Evolutionary conservation across 2,329 filamentous ascomycete species (phyloP).

Genomic region (Aspergillus hortae): DNA sequence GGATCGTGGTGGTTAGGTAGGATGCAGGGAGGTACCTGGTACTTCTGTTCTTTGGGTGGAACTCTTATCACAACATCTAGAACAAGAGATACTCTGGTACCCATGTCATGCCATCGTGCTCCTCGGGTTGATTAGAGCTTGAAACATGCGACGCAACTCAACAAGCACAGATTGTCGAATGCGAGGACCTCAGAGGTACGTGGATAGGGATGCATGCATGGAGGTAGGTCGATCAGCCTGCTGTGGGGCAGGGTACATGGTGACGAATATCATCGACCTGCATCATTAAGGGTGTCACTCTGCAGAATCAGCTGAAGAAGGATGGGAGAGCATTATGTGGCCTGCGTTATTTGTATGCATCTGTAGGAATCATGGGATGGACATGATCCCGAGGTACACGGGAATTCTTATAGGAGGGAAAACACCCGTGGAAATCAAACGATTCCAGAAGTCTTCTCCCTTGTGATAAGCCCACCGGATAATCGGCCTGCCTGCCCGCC

Average conservation of each 20-base stretch:
- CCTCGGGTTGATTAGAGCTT: neutral
- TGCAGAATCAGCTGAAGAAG: neutral
- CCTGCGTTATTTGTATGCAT: neutral
- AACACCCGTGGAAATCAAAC: neutral
- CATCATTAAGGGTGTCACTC: neutral
- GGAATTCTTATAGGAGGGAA: neutral
- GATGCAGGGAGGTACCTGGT: too few species aligned
- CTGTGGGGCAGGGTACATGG: neutral
- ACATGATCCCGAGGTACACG: constrained; percentile 8
- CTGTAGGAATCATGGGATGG: constrained; percentile 9
- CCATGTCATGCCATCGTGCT: neutral
- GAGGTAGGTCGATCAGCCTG: neutral
- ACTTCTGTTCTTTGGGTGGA: too few species aligned
- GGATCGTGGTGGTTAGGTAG: too few species aligned
- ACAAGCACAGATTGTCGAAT: neutral
- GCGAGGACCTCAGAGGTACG: neutral
- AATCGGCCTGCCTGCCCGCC: constrained; percentile 4
- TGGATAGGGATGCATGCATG: neutral
- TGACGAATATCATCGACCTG: neutral
- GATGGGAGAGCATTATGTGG: neutral
- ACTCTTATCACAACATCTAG: neutral
- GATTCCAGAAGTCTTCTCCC: constrained; percentile 1
- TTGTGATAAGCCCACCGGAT: constrained; percentile 9
- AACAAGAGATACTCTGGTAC: neutral
- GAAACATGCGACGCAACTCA: neutral